Conservation (phyloP, 1,139 yeast genomes). For the Suhomyces wounanorum region DNA sequence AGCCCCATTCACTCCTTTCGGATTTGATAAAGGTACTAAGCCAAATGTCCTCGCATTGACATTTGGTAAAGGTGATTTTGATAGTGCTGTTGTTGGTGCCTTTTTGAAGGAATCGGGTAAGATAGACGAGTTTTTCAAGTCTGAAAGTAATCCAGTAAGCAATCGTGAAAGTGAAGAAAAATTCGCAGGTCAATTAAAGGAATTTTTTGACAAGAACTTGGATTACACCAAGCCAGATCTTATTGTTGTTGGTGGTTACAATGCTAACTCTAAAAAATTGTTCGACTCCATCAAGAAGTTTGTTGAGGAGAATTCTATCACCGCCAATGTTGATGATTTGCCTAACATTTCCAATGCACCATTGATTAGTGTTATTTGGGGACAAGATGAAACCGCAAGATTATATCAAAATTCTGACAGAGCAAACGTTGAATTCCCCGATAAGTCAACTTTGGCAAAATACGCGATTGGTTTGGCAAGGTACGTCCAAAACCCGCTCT, state of each 20-base stretch:
- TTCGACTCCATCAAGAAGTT: conserved; percentile 59
- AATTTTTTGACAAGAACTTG: conserved; percentile 42
- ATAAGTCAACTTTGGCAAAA: conserved; percentile 77
- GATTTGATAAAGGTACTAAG: conserved; percentile 74
- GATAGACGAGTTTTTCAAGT: conserved; percentile 73
- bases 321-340: conserved; percentile 54
- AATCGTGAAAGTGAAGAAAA: conserved; percentile 52
- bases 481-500: conserved; percentile 84
- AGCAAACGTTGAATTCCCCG: conserved; percentile 82
- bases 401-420: conserved; percentile 80
- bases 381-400: conserved; percentile 91
- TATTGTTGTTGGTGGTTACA: conserved; percentile 85
- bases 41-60: conserved; percentile 84
- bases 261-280: conserved; percentile 68
- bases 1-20: conserved; percentile 87
- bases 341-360: conserved; percentile 42
- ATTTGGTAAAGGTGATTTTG: conserved; percentile 82
- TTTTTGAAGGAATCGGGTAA: conserved; percentile 80
- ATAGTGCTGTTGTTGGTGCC: conserved; percentile 85
- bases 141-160: conserved; percentile 74
- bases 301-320: conserved; percentile 56
- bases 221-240: conserved; percentile 69
- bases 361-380: conserved; percentile 68
- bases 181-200: conserved; percentile 53
- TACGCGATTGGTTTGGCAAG: conserved; percentile 90